Base-by-base conservation (phyloP, 2,329 filamentous ascomycete species). In the Triangularia verruculosa region DNA sequence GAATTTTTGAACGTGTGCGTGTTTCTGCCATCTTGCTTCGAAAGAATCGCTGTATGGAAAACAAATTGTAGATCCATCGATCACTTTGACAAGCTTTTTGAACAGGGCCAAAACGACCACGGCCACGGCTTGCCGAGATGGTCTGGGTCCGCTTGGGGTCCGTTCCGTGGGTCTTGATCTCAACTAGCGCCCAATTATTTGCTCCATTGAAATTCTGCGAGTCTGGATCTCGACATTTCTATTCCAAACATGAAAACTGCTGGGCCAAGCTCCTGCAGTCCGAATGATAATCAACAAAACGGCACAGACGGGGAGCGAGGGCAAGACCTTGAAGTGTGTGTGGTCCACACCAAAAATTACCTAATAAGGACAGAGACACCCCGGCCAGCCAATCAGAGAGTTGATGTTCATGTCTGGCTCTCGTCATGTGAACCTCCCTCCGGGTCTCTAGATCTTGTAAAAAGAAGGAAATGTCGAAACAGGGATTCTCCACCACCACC, bases 401-500 rank as follows among this genome's bases (percentile, higher is more conserved):
- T 12, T 17, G 34, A 52, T 17, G 32, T 59, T 32, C 57, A 20
- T 58, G 55, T 39, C 15, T 39, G 12, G 3, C 4, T 39, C 15
- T 39, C 34, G 34, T n/a, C n/a, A 20, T 20, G n/a, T 17, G 39
- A 47, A 11, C 39, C 39, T 47, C 39, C 39, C n/a, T 47, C 39
- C n/a, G 13, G 39, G 17, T 20, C 9, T 6, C 20, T 47, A 17
- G 39, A 47, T 47, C 39, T 47, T 47, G 39, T 47, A 17, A 20
- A 47, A 27, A 54, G 22, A 24, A 17, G 17, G 12, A 9, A 54
- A 15, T 27, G 9, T 12, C 12, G 25, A n/a, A 57, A 52, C 62
- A 64, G 57, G 57, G 65, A 61, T 66, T 66, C 64, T 65, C 65
- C 65, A 53, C 65, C 51, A 64, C 61, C 53, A n/a, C 53, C 7